phyloP scores from a whole-genome alignment of 140 eudicot species.

The Anethum foeniculum region DNA sequence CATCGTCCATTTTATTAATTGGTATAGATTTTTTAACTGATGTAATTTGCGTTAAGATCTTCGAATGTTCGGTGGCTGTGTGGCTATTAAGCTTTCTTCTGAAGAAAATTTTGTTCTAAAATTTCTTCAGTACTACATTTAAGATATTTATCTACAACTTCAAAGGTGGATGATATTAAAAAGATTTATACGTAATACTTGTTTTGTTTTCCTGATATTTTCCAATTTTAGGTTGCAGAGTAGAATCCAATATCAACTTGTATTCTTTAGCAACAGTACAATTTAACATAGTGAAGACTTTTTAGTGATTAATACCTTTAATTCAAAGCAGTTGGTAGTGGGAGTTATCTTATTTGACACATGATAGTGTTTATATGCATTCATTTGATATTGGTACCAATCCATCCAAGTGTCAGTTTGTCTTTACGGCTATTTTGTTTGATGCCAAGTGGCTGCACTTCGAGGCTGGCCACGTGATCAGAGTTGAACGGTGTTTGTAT shows the following conservation, averaged over 20 bases:
- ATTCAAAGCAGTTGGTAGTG: neutral
- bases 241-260: neutral
- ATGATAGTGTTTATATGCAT: neutral
- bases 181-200: neutral
- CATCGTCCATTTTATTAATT: neutral
- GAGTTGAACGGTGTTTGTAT: slow-evolving; percentile 8
- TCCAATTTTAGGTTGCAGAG: neutral
- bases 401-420: neutral
- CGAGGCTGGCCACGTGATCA: slow-evolving; percentile 1
- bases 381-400: neutral
- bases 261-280: neutral
- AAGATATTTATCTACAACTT: neutral
- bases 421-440: slow-evolving; percentile 2
- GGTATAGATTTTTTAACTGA: neutral
- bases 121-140: too few relatives aligned
- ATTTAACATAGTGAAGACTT: neutral
- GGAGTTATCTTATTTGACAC: neutral
- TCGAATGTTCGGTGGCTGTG: neutral
- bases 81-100: neutral
- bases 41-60: neutral
- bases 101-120: slow-evolving; percentile 6
- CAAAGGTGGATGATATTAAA: neutral
- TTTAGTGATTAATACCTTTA: neutral
- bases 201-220: neutral
- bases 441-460: slow-evolving; percentile 16